Conservation (phyloP, 371 early-diverging fungal genomes). For the Parasitella parasitica region DNA sequence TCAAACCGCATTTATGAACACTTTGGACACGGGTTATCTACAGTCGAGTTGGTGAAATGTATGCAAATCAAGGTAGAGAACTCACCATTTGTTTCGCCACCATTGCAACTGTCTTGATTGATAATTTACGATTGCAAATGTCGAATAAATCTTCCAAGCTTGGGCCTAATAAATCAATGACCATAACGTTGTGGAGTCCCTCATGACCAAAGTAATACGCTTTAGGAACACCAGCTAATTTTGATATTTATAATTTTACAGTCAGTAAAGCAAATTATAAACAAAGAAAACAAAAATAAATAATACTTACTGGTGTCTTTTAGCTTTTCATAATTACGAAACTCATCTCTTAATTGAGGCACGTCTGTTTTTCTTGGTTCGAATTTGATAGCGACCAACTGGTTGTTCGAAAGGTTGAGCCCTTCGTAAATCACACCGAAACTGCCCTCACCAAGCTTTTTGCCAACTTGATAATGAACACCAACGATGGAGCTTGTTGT, state of each 20-base stretch:
- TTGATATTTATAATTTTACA: conserved; percentile 58
- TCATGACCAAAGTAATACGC: conserved; percentile 97
- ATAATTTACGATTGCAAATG: conserved; percentile 88
- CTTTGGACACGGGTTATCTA: conserved; percentile 74
- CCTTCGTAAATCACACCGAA: conserved; percentile 98
- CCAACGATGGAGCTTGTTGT: conserved; percentile 75
- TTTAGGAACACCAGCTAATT: conserved; percentile 78
- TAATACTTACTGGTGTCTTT: conserved; percentile 55
- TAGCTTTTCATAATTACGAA: conserved; percentile 81
- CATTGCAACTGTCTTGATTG: conserved; percentile 94
- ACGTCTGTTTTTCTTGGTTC: conserved; percentile 84
- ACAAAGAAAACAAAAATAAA: conserved; percentile 66
- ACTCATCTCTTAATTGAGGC: conserved; percentile 89
- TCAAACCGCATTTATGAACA: conserved; percentile 93
- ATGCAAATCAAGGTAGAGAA: background rate
- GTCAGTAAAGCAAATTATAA: conserved; percentile 33
- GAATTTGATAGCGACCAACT: conserved; percentile 86
- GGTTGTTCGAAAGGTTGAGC: conserved; percentile 69
- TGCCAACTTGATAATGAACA: conserved; percentile 92
- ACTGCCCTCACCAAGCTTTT: conserved; percentile 95
- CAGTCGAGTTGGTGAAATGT: background rate
- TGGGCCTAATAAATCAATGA: conserved; percentile 98
- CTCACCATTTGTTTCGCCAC: conserved; percentile 95
- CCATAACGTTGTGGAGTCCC: conserved; percentile 93
- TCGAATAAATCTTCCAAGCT: conserved; percentile 98